phyloP scores from a whole-genome alignment of 2,329 filamentous ascomycete genomes.

The Colletotrichum gloeosporioides region DNA sequence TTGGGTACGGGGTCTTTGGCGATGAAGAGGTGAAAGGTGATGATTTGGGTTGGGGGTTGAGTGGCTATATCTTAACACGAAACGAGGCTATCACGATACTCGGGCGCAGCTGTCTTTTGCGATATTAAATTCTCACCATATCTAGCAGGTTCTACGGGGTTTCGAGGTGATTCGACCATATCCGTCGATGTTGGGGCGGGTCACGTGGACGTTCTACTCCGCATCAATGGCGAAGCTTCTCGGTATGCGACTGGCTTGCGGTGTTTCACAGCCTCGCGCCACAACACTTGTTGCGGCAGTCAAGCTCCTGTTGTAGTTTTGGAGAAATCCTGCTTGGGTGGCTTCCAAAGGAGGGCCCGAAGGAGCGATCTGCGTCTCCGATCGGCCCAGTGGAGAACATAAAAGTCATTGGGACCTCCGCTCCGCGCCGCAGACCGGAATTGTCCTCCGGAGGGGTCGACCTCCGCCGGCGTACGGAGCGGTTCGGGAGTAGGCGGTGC shows the following conservation, averaged over 20 bases:
- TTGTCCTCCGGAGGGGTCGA: background rate
- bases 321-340: background rate
- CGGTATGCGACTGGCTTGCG: background rate
- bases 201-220: slow-evolving; percentile 16
- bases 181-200: background rate
- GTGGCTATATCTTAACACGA: background rate
- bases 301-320: background rate
- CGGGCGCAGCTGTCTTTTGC: background rate
- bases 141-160: slow-evolving; percentile 4
- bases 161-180: background rate
- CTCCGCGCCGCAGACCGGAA: background rate
- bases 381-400: background rate
- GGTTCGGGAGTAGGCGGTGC: background rate
- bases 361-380: background rate
- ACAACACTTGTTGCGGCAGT: background rate
- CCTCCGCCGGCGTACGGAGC: background rate
- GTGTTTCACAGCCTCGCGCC: background rate
- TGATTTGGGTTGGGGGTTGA: background rate
- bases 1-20: background rate
- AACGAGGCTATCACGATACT: background rate
- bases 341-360: background rate
- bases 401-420: background rate
- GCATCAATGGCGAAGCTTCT: slow-evolving; percentile 15
- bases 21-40: fast-evolving
- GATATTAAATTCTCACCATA: background rate